Evolutionary conservation across 164 flowering plant species (phyloP).

Genomic region (Paratinospora sagittata): DNA sequence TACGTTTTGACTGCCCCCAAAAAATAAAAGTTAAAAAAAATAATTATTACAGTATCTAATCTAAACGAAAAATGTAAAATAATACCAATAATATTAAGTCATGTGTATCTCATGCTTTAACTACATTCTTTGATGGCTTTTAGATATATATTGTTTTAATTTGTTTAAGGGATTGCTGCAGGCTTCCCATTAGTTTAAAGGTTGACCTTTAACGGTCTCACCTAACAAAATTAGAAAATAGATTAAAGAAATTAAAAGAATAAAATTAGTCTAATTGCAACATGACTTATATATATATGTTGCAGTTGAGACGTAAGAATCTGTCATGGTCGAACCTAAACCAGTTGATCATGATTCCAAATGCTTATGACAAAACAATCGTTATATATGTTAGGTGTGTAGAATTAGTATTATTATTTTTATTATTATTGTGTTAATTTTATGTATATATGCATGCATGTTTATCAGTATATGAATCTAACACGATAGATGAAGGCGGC

Average conservation of each 20-base stretch:
- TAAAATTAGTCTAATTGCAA: not conserved
- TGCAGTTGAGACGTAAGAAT: conserved; percentile 3
- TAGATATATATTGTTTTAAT: no score
- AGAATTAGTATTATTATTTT: no score
- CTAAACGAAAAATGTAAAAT: not conserved
- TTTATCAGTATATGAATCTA: no score
- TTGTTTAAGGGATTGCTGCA: no score
- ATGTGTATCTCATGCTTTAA: no score
- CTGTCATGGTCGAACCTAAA: not conserved
- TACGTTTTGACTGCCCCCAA: no score
- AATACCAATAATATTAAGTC: not conserved
- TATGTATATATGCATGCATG: no score
- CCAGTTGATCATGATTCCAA: conserved; percentile 1
- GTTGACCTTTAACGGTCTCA: conserved; percentile 2
- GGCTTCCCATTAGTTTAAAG: not conserved
- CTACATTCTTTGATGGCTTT: no score
- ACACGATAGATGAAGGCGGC: no score
- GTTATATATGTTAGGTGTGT: not conserved
- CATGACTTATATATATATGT: not conserved
- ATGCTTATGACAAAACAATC: not conserved
- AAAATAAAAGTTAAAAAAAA: no score
- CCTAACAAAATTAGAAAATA: not conserved
- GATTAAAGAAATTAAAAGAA: not conserved
- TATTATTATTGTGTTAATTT: no score
- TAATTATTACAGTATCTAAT: not conserved